phyloP scores from a whole-genome alignment of 2,329 filamentous ascomycete species.

The Venturia effusa region DNA sequence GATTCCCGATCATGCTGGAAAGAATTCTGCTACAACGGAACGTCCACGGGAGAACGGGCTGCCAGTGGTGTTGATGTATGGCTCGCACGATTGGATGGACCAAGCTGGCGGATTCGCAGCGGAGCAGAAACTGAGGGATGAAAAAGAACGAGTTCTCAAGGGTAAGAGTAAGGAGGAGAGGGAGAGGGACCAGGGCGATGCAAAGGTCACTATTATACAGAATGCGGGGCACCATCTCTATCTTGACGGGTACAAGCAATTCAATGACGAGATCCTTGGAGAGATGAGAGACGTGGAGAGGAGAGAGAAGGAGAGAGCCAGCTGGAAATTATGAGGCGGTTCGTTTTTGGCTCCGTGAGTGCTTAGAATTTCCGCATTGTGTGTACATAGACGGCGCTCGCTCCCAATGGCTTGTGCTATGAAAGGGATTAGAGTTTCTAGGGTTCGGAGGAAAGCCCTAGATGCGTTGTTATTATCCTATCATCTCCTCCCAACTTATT shows the following conservation, averaged over 20 bases:
- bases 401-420: not conserved
- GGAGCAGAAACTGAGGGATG: conserved; percentile 64
- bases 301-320: conserved; percentile 18
- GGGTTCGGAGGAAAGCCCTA: not conserved
- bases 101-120: conserved; percentile 73
- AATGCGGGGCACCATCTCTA: conserved; percentile 64
- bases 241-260: conserved; percentile 58
- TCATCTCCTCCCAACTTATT: not conserved
- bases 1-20: conserved; percentile 12
- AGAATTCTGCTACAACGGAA: conserved; percentile 17
- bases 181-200: conserved; percentile 58
- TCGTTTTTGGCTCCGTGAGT: not conserved
- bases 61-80: conserved; percentile 89
- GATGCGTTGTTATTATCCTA: not conserved
- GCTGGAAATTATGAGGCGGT: not conserved
- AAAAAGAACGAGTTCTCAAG: conserved; percentile 48
- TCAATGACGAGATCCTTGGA: conserved; percentile 52
- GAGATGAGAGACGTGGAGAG: conserved; percentile 55
- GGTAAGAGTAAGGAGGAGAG: conserved; percentile 51
- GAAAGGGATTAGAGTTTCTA: not conserved
- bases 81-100: conserved; percentile 99
- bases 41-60: conserved; percentile 50
- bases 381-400: not conserved
- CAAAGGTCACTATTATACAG: conserved; percentile 69
- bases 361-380: not conserved